phyloP scores from a whole-genome alignment of 2,329 filamentous ascomycete species.

The Penicillium verrucosum region DNA sequence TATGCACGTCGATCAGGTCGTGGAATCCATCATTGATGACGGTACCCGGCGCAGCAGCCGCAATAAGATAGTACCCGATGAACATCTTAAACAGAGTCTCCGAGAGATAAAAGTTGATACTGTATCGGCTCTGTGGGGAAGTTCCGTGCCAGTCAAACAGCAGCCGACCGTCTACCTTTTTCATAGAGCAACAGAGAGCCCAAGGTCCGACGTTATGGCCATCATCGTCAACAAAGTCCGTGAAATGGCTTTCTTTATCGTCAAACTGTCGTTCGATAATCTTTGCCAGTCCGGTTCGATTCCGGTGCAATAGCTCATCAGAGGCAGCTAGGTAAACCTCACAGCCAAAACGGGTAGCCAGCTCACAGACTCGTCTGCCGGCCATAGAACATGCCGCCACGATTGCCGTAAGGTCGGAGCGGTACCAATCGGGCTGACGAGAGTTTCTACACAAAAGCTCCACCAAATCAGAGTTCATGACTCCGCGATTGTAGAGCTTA shows the following conservation, averaged over 20 bases:
- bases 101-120: slow-evolving; percentile 51
- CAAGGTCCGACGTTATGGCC: slow-evolving; percentile 47
- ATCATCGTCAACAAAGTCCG: slow-evolving; percentile 52
- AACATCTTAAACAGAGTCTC: slow-evolving; percentile 54
- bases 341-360: slow-evolving; percentile 45
- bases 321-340: slow-evolving; percentile 46
- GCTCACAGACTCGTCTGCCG: slow-evolving; percentile 44
- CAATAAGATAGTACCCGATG: slow-evolving; percentile 48
- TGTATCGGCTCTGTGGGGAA: slow-evolving; percentile 45
- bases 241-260: slow-evolving; percentile 43
- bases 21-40: slow-evolving; percentile 53
- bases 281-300: slow-evolving; percentile 44
- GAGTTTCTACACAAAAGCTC: slow-evolving; percentile 50
- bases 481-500: slow-evolving; percentile 47
- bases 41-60: slow-evolving; percentile 48
- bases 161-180: slow-evolving; percentile 41
- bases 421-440: slow-evolving; percentile 49
- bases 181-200: slow-evolving; percentile 49
- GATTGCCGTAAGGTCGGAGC: slow-evolving; percentile 48
- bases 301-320: slow-evolving; percentile 45
- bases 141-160: slow-evolving; percentile 51
- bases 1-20: slow-evolving; percentile 48
- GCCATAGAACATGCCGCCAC: slow-evolving; percentile 49
- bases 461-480: slow-evolving; percentile 46
- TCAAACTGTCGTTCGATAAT: slow-evolving; percentile 49